Base-by-base conservation (phyloP, 192 early-diverging fungal genomes). In the Coemansia reversa region DNA sequence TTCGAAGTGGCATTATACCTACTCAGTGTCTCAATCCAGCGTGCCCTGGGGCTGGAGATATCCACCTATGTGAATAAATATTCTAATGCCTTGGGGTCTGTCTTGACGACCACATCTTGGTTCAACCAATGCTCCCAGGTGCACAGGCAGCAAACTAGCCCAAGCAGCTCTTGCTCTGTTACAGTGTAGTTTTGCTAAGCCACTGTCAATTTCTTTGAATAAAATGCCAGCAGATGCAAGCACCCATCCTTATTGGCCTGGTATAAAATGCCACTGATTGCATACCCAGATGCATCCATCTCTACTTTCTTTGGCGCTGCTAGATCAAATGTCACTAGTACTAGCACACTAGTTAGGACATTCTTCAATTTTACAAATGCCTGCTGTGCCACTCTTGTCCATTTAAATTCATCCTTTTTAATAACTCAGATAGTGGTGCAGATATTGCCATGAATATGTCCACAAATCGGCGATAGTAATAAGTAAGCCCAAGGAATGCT, bases 401-500 rank as follows among this genome's bases (percentile, higher is more conserved):
- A 65, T 23, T 28, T 27, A 14, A 65, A 65, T 7, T 55, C 42
- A 4, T 24, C 35, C 30, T 35, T 27, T 49, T 24, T 12, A 65
- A 29, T 4, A 65, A 45, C 42, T 65, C 45, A 5, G 63, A 56
- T 5, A 65, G 16, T 5, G 63, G 54, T 16, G 23, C 7, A 16
- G 63, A 0, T 5, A 56, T 48, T 3, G 47, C 6, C 0, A 42
- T 23, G 7, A 49, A 65, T 5, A 30, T 2, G 9, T 56, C 49
- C 3, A 65, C 45, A 22, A 56, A 65, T 19, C 27, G 54, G 12
- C 35, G 54, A 20, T 65, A 65, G n/a, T 65, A 65, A 28, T 42
- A 3, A 3, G 30, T 32, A 3, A 32, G 30, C 30, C 30, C 30
- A 32, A 32, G 30, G 7, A 32, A 32, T 27, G 54, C 63, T 7